Conservation (phyloP, 1,139 yeast genomes). For the Kurtzmaniella quercitrusa region DNA sequence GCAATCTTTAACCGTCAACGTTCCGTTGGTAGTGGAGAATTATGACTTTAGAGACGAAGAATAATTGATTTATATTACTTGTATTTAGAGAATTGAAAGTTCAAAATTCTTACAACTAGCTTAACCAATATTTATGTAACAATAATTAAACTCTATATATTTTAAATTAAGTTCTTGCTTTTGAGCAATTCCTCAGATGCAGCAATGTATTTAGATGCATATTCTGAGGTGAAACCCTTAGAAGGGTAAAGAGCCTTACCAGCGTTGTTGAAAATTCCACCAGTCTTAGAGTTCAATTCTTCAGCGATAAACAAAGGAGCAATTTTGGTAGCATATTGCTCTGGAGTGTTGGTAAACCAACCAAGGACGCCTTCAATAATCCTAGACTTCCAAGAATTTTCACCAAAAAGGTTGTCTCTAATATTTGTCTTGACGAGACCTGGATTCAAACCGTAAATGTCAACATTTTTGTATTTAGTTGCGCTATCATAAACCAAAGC, state of each 20-base stretch:
- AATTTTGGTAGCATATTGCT: constrained; percentile 23
- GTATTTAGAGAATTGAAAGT: neutral
- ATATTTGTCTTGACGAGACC: constrained; percentile 30
- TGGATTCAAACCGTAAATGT: constrained; percentile 31
- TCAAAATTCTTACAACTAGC: too few relatives aligned
- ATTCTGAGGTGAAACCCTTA: constrained; percentile 18
- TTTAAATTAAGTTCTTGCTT: neutral
- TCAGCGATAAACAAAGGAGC: constrained; percentile 23
- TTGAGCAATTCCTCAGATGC: neutral
- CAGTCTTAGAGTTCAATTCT: constrained; percentile 21
- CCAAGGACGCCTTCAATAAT: constrained; percentile 22
- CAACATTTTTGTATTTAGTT: constrained; percentile 13
- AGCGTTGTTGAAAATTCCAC: constrained; percentile 22
- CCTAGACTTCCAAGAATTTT: constrained; percentile 16
- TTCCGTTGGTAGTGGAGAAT: constrained; percentile 32
- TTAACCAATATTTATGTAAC: too few relatives aligned
- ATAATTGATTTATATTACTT: neutral
- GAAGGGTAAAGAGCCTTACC: constrained; percentile 20
- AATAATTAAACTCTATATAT: neutral
- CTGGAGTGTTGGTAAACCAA: constrained; percentile 23
- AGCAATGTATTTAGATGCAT: constrained; percentile 18
- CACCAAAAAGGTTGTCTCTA: constrained; percentile 24
- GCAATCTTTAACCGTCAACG: constrained; percentile 31
- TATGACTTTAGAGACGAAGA: neutral
- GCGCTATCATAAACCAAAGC: constrained; percentile 21